Evolutionary conservation across 2,329 filamentous ascomycete species (phyloP), one percentile per base, ranked within the genome.

Genomic region (Stachybotrys chartarum): DNA sequence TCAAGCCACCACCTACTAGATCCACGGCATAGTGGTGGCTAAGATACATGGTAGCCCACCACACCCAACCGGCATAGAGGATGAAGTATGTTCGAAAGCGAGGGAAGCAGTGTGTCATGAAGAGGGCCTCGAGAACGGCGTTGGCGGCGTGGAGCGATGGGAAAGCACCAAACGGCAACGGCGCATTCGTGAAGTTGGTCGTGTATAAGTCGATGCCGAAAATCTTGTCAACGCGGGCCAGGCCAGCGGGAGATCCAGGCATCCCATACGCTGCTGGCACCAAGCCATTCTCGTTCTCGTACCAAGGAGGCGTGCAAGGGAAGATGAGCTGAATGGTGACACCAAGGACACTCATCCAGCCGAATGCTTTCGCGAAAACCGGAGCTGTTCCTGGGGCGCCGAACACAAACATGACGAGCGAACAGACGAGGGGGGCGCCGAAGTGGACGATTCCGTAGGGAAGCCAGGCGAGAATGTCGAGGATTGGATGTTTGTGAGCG

Each of bases 41-140:
- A 53, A 97, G 83, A 69, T 97, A 97, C 91, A 97, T 96, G 63
- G 93, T 97, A 12, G 92, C 89, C 91, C 93, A 97, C 90, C 91
- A 97, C 65, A 97, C 86, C 93, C 93, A 97, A 68, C 88, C 82
- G 49, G 88, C 88, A 72, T 97, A 97, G 60, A 82, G 79, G 60
- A 92, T 82, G 73, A 95, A 96, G 54, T 94, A 73, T 12, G 87
- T 84, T 61, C 88, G 85, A 61, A 95, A 81, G 58, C 84, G 85
- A 5, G 93, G 93, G 78, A 97, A 97, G 69, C 90, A 86, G 72
- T 95, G 87, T 72, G 87, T 90, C 86, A 97, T 89, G 78, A 97
- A 96, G 16, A 97, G 80, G 24, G 90, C 91, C 71, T 96, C 90
- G 54, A 96, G 80, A 5, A 91, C 92, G 8, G 92, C 91, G 70